Base-by-base conservation (phyloP, 2,329 filamentous ascomycete genomes). In the Penicillium sp. region DNA sequence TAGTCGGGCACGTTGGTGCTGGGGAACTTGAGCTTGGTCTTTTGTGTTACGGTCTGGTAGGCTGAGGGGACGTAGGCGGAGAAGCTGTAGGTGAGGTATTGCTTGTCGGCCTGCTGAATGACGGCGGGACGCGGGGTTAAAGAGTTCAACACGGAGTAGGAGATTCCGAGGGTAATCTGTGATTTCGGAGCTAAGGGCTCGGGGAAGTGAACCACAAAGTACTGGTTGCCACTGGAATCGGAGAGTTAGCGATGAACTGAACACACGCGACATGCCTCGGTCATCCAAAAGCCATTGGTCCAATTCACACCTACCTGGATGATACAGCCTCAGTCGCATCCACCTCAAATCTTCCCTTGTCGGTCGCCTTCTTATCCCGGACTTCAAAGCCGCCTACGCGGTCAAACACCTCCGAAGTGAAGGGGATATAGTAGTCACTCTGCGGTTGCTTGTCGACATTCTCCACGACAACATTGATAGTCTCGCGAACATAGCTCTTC, bases 11-110 rank as follows among this genome's bases (percentile, higher is more conserved):
- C 78, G 59, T 87, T 84, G 54, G 79, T 74, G 44, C 81, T 85
- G 39, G 87, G 80, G 59, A 95, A 84, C 75, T 96, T 96, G 71
- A 98, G 72, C 71, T 97, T 95, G 31, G 93, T 97, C 81, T 96
- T 96, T 69, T 98, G 93, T 74, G 95, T 95, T 61, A 80, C 69
- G 11, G 89, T 96, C 14, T 78, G 73, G 74, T 98, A 98, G 51
- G 86, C 84, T 8, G 88, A 94, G 13, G 84, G 85, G 38, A 78
- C 80, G 71, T 95, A 95, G 56, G 87, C 86, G 51, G 87, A 91
- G 75, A 95, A 94, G 46, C 82, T 77, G 75, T 94, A 89, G 46
- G 81, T 77, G 43, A 98, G 82, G 72, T 85, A 96, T 71, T 98
- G 93, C 67, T 85, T 82, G 42, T 89, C 89, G 37, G 82, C 78